These are phyloP conservation scores for Nepenthes gracilis DNA, from an alignment of 148 eudicot genomes.

Conservation along the genomic window DNA sequence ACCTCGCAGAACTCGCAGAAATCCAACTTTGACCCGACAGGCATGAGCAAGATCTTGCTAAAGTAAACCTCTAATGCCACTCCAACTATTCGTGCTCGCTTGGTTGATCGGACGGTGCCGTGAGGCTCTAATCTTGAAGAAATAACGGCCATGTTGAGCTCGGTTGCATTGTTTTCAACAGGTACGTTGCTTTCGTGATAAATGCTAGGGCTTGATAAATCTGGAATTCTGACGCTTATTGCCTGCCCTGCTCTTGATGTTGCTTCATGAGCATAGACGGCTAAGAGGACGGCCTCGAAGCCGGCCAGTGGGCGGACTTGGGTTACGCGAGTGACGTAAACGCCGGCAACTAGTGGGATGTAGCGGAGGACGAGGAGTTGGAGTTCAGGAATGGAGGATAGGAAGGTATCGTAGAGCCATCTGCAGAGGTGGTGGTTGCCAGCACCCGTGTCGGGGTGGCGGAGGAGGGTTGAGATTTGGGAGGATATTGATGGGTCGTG, in stretches of 20 bases:
- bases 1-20: neutral
- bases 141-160: slow-evolving; percentile 51
- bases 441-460: slow-evolving; percentile 61
- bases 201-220: slow-evolving; percentile 61
- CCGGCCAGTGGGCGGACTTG: slow-evolving; percentile 58
- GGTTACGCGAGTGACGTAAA: slow-evolving; percentile 52
- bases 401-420: slow-evolving; percentile 93
- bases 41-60: slow-evolving; percentile 18
- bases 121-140: slow-evolving; percentile 68
- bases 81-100: slow-evolving; percentile 69
- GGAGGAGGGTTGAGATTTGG: slow-evolving; percentile 55
- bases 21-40: neutral
- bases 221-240: slow-evolving; percentile 46
- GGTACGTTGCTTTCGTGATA: slow-evolving; percentile 51
- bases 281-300: slow-evolving; percentile 74
- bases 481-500: slow-evolving; percentile 32
- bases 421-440: slow-evolving; percentile 76
- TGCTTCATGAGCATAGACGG: slow-evolving; percentile 66
- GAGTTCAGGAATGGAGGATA: slow-evolving; percentile 48
- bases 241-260: slow-evolving; percentile 47
- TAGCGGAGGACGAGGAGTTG: slow-evolving; percentile 72
- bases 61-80: slow-evolving; percentile 70
- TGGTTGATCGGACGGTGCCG: slow-evolving; percentile 65
- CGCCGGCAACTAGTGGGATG: slow-evolving; percentile 58
- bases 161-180: slow-evolving; percentile 25